A percentile compares a stretch with the other conserved stretches of the same genome.
Conservation (phyloP, 768 basidiomycete genomes). For the Boletus pseudopeckii region DNA sequence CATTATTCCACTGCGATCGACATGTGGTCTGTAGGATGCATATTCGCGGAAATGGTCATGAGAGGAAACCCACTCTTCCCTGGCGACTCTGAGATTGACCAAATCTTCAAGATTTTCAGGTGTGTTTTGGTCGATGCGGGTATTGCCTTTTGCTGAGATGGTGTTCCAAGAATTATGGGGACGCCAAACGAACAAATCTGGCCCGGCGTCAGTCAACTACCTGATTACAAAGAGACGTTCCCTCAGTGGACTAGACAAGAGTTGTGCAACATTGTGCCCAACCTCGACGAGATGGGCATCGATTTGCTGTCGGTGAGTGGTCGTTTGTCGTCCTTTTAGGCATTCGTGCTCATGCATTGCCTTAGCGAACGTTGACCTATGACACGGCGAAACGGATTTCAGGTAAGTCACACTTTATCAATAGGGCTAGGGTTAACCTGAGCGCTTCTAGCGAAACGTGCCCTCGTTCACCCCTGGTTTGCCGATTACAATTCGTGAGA, state of each 20-base stretch:
- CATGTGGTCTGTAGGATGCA: slow-evolving; percentile 99
- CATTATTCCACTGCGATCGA: slow-evolving; percentile 98
- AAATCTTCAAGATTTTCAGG: slow-evolving; percentile 99
- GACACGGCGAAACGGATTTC: slow-evolving; percentile 92
- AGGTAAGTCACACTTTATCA: slow-evolving; percentile 45
- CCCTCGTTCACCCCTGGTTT: slow-evolving; percentile 47
- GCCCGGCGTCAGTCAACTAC: slow-evolving; percentile 85
- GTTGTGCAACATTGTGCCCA: slow-evolving; percentile 59
- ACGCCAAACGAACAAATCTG: slow-evolving; percentile 89
- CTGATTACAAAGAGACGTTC: slow-evolving; percentile 96
- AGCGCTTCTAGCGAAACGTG: slow-evolving; percentile 50
- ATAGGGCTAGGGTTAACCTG: background rate
- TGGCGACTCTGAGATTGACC: slow-evolving; percentile 99
- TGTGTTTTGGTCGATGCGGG: slow-evolving; percentile 27
- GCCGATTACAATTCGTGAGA: slow-evolving; percentile 43
- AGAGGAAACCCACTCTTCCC: slow-evolving; percentile 89
- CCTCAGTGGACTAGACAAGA: slow-evolving; percentile 90
- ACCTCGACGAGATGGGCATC: slow-evolving; percentile 72
- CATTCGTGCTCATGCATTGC: background rate
- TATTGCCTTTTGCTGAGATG: slow-evolving; percentile 1
- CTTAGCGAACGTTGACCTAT: slow-evolving; percentile 69
- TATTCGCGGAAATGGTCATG: slow-evolving; percentile 99
- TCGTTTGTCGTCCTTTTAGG: background rate
- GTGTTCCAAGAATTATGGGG: slow-evolving; percentile 70
- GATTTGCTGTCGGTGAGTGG: slow-evolving; percentile 68